Base-by-base conservation (phyloP, 306 rosid genomes). In the Inga laurina region DNA sequence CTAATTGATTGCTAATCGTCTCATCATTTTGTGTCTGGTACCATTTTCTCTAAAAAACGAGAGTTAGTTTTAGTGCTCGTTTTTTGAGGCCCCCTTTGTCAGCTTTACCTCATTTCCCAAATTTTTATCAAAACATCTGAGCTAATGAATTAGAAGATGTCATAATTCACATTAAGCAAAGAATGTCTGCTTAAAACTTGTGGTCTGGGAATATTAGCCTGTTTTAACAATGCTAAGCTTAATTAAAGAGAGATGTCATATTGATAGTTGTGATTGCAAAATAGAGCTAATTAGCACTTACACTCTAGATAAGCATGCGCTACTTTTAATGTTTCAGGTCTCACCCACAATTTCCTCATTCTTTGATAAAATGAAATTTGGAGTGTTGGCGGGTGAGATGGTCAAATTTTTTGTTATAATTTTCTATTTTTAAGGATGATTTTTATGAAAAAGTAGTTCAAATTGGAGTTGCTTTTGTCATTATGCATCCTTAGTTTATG, bases 381-480 rank as follows among this genome's bases (percentile, higher is more conserved):
- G 24, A 49, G 51, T 67, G 44, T 54, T 30, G 45, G 84, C 8
- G 4, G 64, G 34, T 73, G 77, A 82, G 77, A 82, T 67, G 59
- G 49, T 67, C 48, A 51, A 27, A 66, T 21, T 21, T 44, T 45
- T 22, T 72, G 41, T 79, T 14, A 35, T 64, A 54, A 74, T 78
- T 75, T 62, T 81, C 46, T 64, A 43, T 79, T 75, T 78, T 48
- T 34, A 39, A 51, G 73, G 74, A 62, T 43, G 44, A 19, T 46
- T 84, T 54, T 75, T 57, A 19, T 37, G 65, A 62, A 65, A 78
- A 78, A 69, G 70, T n/a, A 65, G 56, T 68, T 52, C 49, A 79
- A 41, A 81, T 69, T 67, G 54, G 57, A 57, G 52, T 51, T 87
- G 51, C 30, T 84, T 81, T 39, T 80, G 49, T 77, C 73, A 39